Base-by-base conservation (phyloP, 768 basidiomycete species). In the Tylopilus plumbeoviolaceoides region DNA sequence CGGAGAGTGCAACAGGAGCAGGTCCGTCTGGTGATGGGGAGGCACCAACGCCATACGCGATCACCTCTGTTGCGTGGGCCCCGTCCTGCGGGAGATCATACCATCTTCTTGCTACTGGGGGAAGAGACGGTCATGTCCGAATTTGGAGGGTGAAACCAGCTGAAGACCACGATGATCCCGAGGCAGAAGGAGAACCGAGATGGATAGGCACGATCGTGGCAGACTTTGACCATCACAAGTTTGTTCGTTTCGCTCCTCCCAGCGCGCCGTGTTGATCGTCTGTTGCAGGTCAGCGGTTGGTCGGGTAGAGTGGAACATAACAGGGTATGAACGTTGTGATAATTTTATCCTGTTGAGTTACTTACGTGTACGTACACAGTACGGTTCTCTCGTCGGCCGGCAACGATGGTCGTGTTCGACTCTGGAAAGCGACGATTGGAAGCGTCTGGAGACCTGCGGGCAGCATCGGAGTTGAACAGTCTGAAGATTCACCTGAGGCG, bases 301-400 rank as follows among this genome's bases (percentile, higher is more conserved):
- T 3, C 78, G 86, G 59, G 94, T 99, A 0, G 94, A 95, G 66
- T 98, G 95, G 92, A 95, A 95, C 65, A 84, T 94, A 45, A 89
- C 86, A 31, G 89, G 89, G 87, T 90, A 70, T 61, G 55, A 36
- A 28, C 30, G 35, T 21, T 36, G 48, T 28, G 15, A 17, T n/a
- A 30, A 14, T 20, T 18, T 36, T 23, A 15, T 15, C 20, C 54
- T 36, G 11, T 40, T 45, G 43, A 49, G 30, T 42, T 46, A 36
- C 40, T 59, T 10, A 55, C 33, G 25, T 17, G 28, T n/a, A 20
- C 23, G n/a, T n/a, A n/a, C 25, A 25, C 52, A 91, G 91, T 18
- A 93, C 92, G 5, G 77, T 93, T 7, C 74, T 95, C 9, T 87
- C 89, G 2, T 90, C 87, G 1, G 83, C 89, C 2, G 90, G 92